Evolutionary conservation across 2,329 filamentous ascomycete genomes (phyloP).

Genomic region (Beauveria brongniartii): DNA sequence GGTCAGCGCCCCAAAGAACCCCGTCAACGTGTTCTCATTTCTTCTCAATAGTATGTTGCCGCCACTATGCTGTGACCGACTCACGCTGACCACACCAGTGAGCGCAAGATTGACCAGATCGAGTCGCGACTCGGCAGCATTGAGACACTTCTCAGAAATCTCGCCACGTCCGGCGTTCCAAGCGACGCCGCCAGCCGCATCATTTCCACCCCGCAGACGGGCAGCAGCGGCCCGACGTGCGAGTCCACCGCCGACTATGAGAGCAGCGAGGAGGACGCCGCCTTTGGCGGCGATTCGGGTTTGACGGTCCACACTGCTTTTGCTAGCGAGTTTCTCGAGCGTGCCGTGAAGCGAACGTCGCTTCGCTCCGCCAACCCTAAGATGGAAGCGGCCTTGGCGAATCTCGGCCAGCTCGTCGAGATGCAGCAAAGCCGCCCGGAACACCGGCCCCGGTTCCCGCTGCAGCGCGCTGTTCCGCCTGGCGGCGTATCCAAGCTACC

Average conservation of each 20-base stretch:
- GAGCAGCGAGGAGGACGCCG: conserved; percentile 30
- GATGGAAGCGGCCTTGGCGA: conserved; percentile 44
- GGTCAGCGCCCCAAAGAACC: conserved; percentile 47
- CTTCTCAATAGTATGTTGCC: conserved; percentile 48
- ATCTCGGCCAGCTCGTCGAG: conserved; percentile 43
- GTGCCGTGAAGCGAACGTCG: conserved; percentile 41
- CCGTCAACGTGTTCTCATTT: conserved; percentile 49
- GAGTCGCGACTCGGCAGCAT: conserved; percentile 37
- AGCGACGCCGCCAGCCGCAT: conserved; percentile 15
- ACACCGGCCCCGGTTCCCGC: conserved; percentile 36
- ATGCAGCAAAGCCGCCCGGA: conserved; percentile 37
- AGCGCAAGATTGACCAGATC: conserved; percentile 44
- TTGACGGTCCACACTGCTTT: conserved; percentile 44
- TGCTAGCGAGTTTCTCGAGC: conserved; percentile 45
- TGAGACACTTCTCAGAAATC: conserved; percentile 33
- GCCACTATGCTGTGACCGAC: neutral
- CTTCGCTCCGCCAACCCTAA: conserved; percentile 38
- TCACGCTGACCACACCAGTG: conserved; percentile 25
- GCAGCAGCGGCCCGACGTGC: conserved; percentile 19
- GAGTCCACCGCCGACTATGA: conserved; percentile 28
- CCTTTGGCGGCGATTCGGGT: conserved; percentile 40
- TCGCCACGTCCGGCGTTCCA: conserved; percentile 21
- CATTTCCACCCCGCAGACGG: conserved; percentile 20
- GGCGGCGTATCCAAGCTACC: conserved; percentile 43
- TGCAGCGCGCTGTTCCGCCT: conserved; percentile 37